These are phyloP conservation scores for Zalaria obscura DNA, from an alignment of 2,329 filamentous ascomycete genomes.

Conservation along the genomic window DNA sequence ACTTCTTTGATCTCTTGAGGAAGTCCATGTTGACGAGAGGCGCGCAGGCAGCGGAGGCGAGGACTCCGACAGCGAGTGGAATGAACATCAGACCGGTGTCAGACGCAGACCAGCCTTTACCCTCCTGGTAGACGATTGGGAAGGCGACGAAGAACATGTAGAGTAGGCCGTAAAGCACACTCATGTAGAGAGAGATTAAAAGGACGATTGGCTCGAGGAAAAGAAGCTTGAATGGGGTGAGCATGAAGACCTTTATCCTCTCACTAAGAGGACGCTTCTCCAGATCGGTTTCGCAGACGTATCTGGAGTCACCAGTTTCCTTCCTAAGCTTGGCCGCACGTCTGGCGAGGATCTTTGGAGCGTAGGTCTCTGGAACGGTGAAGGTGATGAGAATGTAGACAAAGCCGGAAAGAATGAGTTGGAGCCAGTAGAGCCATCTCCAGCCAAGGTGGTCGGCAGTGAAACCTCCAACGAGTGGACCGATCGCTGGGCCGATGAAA, in stretches of 20 bases:
- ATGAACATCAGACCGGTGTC: constrained; percentile 80
- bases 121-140: constrained; percentile 56
- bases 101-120: constrained; percentile 63
- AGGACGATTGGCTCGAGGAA: constrained; percentile 77
- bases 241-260: constrained; percentile 57
- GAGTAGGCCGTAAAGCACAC: constrained; percentile 58
- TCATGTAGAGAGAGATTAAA: constrained; percentile 75
- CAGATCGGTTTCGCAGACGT: constrained; percentile 70
- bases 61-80: constrained; percentile 61
- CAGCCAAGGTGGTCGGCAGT: constrained; percentile 56
- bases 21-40: constrained; percentile 76
- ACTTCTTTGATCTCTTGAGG: constrained; percentile 44
- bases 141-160: constrained; percentile 64
- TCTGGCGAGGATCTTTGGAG: constrained; percentile 56
- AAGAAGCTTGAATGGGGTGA: constrained; percentile 74
- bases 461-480: constrained; percentile 56
- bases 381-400: constrained; percentile 68
- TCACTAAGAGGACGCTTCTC: constrained; percentile 54
- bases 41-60: constrained; percentile 29
- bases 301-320: constrained; percentile 49
- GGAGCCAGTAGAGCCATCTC: constrained; percentile 81
- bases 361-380: constrained; percentile 83
- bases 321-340: constrained; percentile 61
- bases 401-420: constrained; percentile 57
- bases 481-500: constrained; percentile 61